Evolutionary conservation across 768 basidiomycete genomes (phyloP), one percentile per base, ranked within the genome.

Genomic region (Amanita pallidorosea): DNA sequence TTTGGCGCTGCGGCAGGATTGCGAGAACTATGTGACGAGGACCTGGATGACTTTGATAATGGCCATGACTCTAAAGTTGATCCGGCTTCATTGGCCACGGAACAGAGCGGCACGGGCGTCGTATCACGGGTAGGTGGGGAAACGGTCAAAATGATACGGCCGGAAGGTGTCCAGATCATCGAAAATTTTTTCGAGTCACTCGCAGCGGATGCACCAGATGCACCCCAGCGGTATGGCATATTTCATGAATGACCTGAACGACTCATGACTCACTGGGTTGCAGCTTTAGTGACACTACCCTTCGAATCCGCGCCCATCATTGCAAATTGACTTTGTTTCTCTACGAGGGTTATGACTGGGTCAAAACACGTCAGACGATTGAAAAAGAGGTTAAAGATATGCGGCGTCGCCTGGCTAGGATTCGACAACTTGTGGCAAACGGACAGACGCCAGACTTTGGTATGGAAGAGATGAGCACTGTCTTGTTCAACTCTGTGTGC

Each of bases 311-410:
- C 22, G 58, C 89, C 4, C 70, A 75, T 38, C 67, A 85, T 38
- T 80, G 78, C 49, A 75, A 87, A 56, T 63, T 87, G 44, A 75
- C 75, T 1, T 59, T 97, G 20, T 75, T 83, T 47, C 73, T 99
- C 3, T 88, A 96, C 60, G 90, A 93, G 51, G 96, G 96, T 2
- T 99, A 93, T 59, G 96, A 99, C 62, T 99, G 96, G 94, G 66
- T 62, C 1, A 74, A 74, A 44, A 99, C 96, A 3, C 82, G 95
- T 29, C 83, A 76, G 65, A 78, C 78, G 2, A 92, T 99, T 49
- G 89, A 94, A 61, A 81, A 88, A 34, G 85, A 92, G 63, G 78
- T 91, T 42, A 89, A 85, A 60, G 84, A 86, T 38, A 90, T 98
- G 74, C 81, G 91, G 44, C 80, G 82, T 48, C 81, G 81, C 27